Evolutionary conservation across 768 basidiomycete species (phyloP), one percentile per base, ranked within the genome.

Genomic region (Asterophora parasitica): DNA sequence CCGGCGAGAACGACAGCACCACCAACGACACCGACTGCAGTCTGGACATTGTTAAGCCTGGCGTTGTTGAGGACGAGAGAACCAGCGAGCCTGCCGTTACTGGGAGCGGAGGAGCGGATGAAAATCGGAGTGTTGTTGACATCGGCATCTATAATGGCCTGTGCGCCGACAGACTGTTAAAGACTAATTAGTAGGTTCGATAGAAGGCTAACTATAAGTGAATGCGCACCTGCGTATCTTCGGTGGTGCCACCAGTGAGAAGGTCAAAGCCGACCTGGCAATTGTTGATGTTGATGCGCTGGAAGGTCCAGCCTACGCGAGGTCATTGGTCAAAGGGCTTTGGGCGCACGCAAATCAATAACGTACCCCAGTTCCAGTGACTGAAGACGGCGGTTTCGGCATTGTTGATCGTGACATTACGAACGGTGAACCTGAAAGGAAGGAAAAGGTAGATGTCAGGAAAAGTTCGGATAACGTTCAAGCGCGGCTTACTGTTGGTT

Each of bases 31-130:
- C 75, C 79, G 16, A 90, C 81, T 4, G 79, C 83, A 12, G 70
- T 74, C 6, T 76, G 71, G 8, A 85, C 83, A 53, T 83, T 83
- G 44, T 51, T 74, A 46, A 86, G 72, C 45, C 67, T 66, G 43
- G 79, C 69, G 63, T 86, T 86, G 65, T 84, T 83, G 40, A 88
- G 65, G 9, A 82, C 75, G 39, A 88, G 61, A 0, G 83, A 83
- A 8, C 83, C 83, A 2, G 68, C 72, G 44, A 84, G 72, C 16
- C 56, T 49, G 7, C 72, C 70, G 40, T 61, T 71, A 55, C 72
- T 76, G 9, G 76, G 62, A 28, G 60, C 42, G 4, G 83, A 78
- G 3, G 71, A 75, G 20, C 76, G 75, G 15, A 83, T 59, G 62
- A 85, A 85, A 31, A 79, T 75, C 4, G 80, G 79, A 0, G 82